phyloP scores from a whole-genome alignment of 176 grass and related monocot species.

The Pontederia paniculata region DNA sequence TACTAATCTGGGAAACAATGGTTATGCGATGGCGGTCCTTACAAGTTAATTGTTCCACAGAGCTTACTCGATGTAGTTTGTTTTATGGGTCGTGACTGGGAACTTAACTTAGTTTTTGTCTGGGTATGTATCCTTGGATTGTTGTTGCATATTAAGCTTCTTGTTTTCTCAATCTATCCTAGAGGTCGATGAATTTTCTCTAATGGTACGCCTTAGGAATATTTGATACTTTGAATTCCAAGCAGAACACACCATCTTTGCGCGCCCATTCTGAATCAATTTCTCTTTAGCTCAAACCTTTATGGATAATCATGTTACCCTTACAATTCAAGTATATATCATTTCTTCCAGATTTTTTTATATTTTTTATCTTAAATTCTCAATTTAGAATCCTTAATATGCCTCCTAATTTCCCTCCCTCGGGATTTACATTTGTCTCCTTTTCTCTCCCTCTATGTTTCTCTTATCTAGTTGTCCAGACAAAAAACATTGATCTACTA shows the following conservation, averaged over 20 bases:
- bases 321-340: too few relatives aligned
- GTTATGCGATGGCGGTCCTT: neutral
- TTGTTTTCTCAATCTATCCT: neutral
- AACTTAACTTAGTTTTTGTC: neutral
- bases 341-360: too few relatives aligned
- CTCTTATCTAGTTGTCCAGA: too few relatives aligned
- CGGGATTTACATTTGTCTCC: too few relatives aligned
- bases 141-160: neutral
- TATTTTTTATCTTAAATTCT: too few relatives aligned
- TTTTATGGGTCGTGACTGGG: neutral
- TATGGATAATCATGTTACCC: too few relatives aligned
- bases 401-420: too few relatives aligned
- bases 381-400: too few relatives aligned
- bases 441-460: too few relatives aligned
- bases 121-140: neutral
- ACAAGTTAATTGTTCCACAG: neutral
- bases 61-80: neutral
- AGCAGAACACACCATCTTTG: neutral
- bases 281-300: too few relatives aligned
- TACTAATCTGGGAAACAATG: neutral
- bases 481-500: too few relatives aligned
- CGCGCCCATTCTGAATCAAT: neutral
- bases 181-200: neutral
- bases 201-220: neutral
- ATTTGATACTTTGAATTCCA: neutral